Base-by-base conservation (phyloP, 345 rosid species). In the Streptanthus diversifolius region DNA sequence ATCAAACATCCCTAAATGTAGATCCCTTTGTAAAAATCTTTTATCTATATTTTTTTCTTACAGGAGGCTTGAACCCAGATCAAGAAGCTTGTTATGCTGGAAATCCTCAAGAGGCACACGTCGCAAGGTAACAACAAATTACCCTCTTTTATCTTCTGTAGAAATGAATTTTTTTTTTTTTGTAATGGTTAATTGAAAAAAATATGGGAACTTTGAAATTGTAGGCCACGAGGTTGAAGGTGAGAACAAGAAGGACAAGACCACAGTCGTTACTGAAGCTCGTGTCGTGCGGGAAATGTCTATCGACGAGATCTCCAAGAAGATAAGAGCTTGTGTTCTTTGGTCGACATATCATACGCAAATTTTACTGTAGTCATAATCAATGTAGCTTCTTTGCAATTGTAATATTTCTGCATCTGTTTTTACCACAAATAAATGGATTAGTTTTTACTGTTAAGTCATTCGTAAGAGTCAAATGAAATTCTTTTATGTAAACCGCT, bases 51-150 rank as follows among this genome's bases (percentile, higher is more conserved):
- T 30, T 18, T 61, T 6, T 14, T 18, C 6, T 76, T 54, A 68
- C 85, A 95, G 99, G 87, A 90, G 98, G 63, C 87, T 95, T 64
- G 99, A 95, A 78, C 86, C 98, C 3, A 82, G 86, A 79, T 92
- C 98, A 35, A 89, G 97, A 85, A 92, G 86, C 85, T 77, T 92
- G 84, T 85, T 95, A 63, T 92, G 99, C 80, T 90, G 97, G 99
- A 92, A 90, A 76, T 82, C 95, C 35, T 78, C 95, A 19, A 85
- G 81, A 77, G 85, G 80, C 58, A 83, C 89, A 24, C 88, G 87
- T 44, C 84, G 90, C 35, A 95, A 89, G 96, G 99, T 92, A 85
- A 74, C 30, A 68, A 21, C 10, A 18, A 36, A 58, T 33, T 7
- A 36, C 43, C 15, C 12, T 44, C 33, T 33, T 12, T 29, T 22